Evolutionary conservation across 2,329 filamentous ascomycete genomes (phyloP).

Genomic region (Gaeumannomyces tritici): DNA sequence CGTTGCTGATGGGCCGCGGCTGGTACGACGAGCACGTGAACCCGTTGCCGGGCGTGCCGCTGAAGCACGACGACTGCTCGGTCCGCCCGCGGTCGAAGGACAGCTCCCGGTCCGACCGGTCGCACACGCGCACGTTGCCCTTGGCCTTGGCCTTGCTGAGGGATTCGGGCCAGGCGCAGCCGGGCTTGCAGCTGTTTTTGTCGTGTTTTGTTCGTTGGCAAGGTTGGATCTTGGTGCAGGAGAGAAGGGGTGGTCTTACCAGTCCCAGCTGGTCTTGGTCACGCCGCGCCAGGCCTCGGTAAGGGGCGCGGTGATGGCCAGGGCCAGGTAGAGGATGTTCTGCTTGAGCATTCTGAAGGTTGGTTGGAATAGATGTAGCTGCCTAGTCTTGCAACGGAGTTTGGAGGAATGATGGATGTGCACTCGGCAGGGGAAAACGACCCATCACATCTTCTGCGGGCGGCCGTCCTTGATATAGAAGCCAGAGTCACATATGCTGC

Average conservation of each 20-base stretch:
- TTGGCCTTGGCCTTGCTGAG: slow-evolving; percentile 5
- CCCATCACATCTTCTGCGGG: no score
- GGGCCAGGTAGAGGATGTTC: not conserved
- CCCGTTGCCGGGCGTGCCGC: slow-evolving; percentile 7
- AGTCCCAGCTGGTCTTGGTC: not conserved
- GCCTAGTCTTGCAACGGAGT: no score
- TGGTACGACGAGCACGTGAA: slow-evolving; percentile 13
- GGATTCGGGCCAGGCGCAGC: slow-evolving; percentile 9
- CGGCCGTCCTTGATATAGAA: no score
- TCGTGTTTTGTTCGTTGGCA: no score
- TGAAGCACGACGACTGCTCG: slow-evolving; percentile 4
- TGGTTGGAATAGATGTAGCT: no score
- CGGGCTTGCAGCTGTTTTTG: slow-evolving; percentile 11
- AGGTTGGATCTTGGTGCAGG: no score
- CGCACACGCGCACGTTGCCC: slow-evolving; percentile 9
- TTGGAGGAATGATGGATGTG: no score
- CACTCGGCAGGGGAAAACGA: no score
- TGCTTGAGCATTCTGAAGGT: no score
- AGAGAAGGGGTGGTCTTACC: not conserved
- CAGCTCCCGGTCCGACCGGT: slow-evolving; percentile 1
- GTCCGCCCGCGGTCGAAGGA: not conserved
- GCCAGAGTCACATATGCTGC: no score
- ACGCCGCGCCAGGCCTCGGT: not conserved
- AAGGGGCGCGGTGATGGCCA: not conserved
- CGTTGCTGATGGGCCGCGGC: slow-evolving; percentile 11